Conservation (phyloP, 768 basidiomycete genomes). For the Trametes meyenii region DNA sequence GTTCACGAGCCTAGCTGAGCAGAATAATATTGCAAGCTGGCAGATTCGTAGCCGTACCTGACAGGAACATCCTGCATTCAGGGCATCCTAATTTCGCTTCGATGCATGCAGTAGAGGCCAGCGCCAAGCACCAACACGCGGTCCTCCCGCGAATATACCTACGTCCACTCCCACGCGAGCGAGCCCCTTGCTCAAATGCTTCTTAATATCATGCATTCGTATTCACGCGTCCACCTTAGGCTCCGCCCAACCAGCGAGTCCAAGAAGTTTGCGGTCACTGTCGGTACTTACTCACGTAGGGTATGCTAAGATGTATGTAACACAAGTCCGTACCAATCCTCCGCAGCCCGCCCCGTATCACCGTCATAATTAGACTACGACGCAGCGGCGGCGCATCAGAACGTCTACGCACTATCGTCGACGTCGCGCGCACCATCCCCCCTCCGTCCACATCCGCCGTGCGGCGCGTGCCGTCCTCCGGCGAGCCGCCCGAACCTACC, state of each 20-base stretch:
- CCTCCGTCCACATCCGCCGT: constrained; percentile 2
- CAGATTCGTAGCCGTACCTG: no score
- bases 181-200: background rate
- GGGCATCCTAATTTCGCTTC: no score
- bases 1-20: no score
- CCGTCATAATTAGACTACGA: background rate
- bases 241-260: background rate
- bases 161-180: no score
- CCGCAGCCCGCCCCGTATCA: background rate
- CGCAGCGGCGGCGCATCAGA: background rate
- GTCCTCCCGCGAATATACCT: no score
- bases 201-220: background rate
- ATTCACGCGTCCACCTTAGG: no score
- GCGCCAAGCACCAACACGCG: no score
- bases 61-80: no score
- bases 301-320: background rate
- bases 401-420: constrained; percentile 3
- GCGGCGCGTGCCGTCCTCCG: background rate
- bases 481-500: background rate
- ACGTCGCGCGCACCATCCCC: background rate
- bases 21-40: no score
- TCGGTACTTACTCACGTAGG: background rate
- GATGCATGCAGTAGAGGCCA: no score
- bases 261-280: background rate
- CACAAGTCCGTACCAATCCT: background rate